A percentile compares a stretch with the other conserved stretches of the same genome.
These are phyloP conservation scores for Metschnikowia lachancei DNA, from an alignment of 805 yeast genomes.

Conservation along the genomic window DNA sequence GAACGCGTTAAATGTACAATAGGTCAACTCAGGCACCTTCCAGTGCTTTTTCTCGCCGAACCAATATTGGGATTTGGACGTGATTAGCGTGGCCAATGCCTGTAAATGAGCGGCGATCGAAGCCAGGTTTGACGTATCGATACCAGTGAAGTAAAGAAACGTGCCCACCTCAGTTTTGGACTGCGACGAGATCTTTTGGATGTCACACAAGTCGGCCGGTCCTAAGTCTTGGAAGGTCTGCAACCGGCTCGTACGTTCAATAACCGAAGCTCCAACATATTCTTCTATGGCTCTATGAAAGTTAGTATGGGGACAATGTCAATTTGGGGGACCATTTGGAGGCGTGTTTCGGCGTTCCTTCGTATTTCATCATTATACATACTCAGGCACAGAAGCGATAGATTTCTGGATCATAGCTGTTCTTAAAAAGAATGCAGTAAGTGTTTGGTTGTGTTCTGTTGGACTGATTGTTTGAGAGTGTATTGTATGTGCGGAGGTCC, in stretches of 20 bases:
- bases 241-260: conserved; percentile 61
- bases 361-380: conserved; percentile 15
- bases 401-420: conserved; percentile 35
- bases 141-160: conserved; percentile 69
- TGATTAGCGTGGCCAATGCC: conserved; percentile 60
- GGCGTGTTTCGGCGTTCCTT: neutral
- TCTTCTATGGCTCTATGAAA: conserved; percentile 46
- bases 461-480: neutral
- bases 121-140: conserved; percentile 73
- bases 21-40: conserved; percentile 69
- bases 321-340: neutral
- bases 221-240: conserved; percentile 64
- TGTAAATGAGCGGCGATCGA: conserved; percentile 75
- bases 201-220: conserved; percentile 62
- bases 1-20: conserved; percentile 60
- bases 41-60: conserved; percentile 70
- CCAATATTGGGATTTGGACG: conserved; percentile 66
- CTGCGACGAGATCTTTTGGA: conserved; percentile 42
- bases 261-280: conserved; percentile 54
- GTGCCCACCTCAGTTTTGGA: conserved; percentile 61
- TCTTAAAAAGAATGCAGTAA: neutral
- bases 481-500: neutral
- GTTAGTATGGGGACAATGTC: conserved; percentile 19
- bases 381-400: conserved; percentile 40
- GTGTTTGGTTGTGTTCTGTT: neutral